Base-by-base conservation (phyloP, 805 yeast genomes). In the Starmerella asiatica region DNA sequence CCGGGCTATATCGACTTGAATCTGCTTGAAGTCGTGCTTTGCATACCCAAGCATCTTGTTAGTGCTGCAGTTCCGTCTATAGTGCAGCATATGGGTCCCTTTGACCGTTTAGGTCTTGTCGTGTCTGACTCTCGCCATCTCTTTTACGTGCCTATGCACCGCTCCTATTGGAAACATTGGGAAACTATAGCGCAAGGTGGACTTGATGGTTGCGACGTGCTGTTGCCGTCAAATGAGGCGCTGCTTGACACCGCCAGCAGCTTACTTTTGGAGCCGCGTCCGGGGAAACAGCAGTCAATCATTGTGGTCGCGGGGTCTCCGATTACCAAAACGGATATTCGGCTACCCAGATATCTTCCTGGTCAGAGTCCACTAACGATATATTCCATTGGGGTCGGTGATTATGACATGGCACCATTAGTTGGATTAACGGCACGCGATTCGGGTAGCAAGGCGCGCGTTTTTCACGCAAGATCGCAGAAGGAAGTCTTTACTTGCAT, bases 131-230 rank as follows among this genome's bases (percentile, higher is more conserved):
- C 17, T 9, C 35, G 37, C 11, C n/a, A n/a, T 1, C n/a, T 18
- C 12, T 45, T 46, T 1, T 38, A 31, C 34, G 17, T 40, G 3
- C 32, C 12, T 1, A 41, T 34, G 1, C 45, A 41, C 21, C 44
- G 38, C n/a, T 35, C 42, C 6, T 2, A 38, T 5, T 46, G 50
- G 50, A 3, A n/a, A 1, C 36, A 36, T 14, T 46, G 50, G 50
- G 17, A 24, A 17, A 5, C 20, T 2, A 9, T 46, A 3, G 12
- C 14, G 3, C 12, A 20, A 9, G 16, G 34, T 8, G 36, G 28
- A 5, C 15, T 34, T 4, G 16, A 21, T 11, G 24, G 32, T 21
- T 37, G 31, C 9, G 34, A 21, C 5, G 11, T 24, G 1, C 39
- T 44, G 26, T 30, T 27, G 2, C 32, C 37, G 3, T 28, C 38